Conservation (phyloP, 805 yeast species). For the Candida pseudoglaebosa region DNA sequence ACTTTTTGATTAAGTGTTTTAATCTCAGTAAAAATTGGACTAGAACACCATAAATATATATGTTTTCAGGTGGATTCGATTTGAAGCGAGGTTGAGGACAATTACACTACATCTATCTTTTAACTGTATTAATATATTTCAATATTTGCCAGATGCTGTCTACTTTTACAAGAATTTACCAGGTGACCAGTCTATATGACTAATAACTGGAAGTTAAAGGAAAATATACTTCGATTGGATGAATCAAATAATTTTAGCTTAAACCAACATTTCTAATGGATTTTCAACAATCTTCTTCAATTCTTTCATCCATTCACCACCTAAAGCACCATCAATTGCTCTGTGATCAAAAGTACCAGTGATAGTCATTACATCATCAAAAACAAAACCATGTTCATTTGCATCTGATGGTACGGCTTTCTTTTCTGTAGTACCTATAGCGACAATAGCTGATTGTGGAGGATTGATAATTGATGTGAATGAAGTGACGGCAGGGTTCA, state of each 20-base stretch:
- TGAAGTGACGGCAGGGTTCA: conserved; percentile 89
- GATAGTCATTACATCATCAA: conserved; percentile 85
- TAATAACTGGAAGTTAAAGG: background rate
- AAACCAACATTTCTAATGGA: conserved; percentile 90
- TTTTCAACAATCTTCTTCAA: conserved; percentile 89
- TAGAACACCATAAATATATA: too few species aligned
- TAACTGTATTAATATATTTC: background rate
- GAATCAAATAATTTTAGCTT: conserved; percentile 22
- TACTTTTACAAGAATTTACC: background rate
- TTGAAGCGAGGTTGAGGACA: too few species aligned
- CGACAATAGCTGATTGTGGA: conserved; percentile 92
- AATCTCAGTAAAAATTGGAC: too few species aligned
- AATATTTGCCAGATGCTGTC: background rate
- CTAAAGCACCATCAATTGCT: conserved; percentile 95
- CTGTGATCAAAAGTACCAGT: conserved; percentile 99
- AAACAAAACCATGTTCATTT: conserved; percentile 85
- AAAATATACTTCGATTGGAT: too few species aligned
- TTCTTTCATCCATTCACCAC: conserved; percentile 94
- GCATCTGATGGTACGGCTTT: conserved; percentile 90
- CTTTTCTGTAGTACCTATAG: conserved; percentile 90
- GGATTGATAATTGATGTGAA: conserved; percentile 98
- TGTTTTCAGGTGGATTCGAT: too few species aligned
- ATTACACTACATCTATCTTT: background rate
- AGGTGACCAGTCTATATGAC: background rate
- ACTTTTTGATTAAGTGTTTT: too few species aligned